A percentile compares a stretch with the other conserved stretches of the same genome.
Evolutionary conservation across 345 rosid species (phyloP).

Genomic region (Clarkia xantiana): DNA sequence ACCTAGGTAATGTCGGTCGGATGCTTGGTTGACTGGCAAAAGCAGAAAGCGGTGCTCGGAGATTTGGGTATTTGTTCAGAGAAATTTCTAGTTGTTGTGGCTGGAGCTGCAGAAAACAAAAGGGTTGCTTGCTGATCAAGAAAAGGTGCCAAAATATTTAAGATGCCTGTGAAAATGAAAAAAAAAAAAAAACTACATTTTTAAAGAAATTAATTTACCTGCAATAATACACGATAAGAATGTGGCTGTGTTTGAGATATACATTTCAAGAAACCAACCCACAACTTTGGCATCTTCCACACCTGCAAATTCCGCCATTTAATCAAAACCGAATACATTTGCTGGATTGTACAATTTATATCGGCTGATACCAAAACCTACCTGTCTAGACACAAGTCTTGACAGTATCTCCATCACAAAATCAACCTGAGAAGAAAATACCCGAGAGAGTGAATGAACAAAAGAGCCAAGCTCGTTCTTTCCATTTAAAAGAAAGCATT

Average conservation of each 20-base stretch:
- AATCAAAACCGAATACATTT: too few relatives aligned
- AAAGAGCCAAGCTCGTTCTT: too few relatives aligned
- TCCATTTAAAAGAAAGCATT: too few relatives aligned
- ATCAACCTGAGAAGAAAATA: constrained; percentile 45
- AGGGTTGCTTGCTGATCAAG: not conserved
- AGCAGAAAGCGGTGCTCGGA: constrained; percentile 55
- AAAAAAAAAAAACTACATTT: not conserved
- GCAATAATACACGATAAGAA: constrained; percentile 68
- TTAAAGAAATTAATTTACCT: constrained; percentile 30
- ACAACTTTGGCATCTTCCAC: constrained; percentile 95
- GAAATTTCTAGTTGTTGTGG: constrained; percentile 68
- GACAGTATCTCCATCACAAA: constrained; percentile 93
- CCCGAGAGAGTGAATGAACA: not conserved
- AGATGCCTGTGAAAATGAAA: not conserved
- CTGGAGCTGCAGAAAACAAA: constrained; percentile 52
- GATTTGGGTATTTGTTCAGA: constrained; percentile 57
- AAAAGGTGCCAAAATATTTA: not conserved
- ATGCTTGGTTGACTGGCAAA: constrained; percentile 55
- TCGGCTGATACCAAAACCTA: constrained; percentile 10
- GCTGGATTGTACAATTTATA: not conserved
- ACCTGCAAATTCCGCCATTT: constrained; percentile 22
- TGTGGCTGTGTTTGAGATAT: constrained; percentile 88
- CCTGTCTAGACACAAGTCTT: constrained; percentile 87
- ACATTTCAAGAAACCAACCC: constrained; percentile 96
- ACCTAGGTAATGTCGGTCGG: constrained; percentile 66